Base-by-base conservation (phyloP, 169 alveolate genomes). In the Plasmodium falciparum region DNA sequence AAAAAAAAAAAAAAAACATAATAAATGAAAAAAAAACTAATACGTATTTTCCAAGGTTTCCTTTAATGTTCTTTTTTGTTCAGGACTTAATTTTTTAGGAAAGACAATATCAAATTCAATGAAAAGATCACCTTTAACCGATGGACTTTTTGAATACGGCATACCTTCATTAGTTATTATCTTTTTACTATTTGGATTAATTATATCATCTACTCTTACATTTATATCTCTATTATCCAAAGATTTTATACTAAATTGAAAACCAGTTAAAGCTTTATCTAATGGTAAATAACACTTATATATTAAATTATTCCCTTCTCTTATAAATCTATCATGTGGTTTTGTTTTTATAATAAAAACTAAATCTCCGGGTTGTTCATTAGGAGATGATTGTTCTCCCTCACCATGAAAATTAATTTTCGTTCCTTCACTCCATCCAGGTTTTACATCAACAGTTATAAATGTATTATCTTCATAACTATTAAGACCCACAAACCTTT, bases 341-440 rank as follows among this genome's bases (percentile, higher is more conserved):
- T 94, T 95, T 52, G 97, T 66, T 54, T 93, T 78, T 20, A 95
- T 90, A 22, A 91, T 92, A 13, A 95, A 94, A 6, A 94, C 93
- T 45, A 95, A 93, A 74, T 95, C 97, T 22, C 97, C 97, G 7
- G 97, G 97, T 2, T 94, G 56, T 15, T 90, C 45, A 52, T 78
- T 73, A 47, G 97, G 97, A 4, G 95, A 50, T 45, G 91, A 94
- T 78, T 95, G 97, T 65, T 95, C 97, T 8, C 97, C 97, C 73
- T 95, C 97, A 33, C 97, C 95, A 2, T 95, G 50, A 63, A 93
- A 95, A 13, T 97, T 95, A 49, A 95, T 59, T 86, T 88, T 95
- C 6, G 97, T 95, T n/a, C 97, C 97, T 75, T 95, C 97, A 62
- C 93, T 94, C 97, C 97, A 94, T 7, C 97, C 95, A 92, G 97